These are phyloP conservation scores for Radiomyces spectabilis DNA, from an alignment of 192 early-diverging fungal species.

Conservation along the genomic window DNA sequence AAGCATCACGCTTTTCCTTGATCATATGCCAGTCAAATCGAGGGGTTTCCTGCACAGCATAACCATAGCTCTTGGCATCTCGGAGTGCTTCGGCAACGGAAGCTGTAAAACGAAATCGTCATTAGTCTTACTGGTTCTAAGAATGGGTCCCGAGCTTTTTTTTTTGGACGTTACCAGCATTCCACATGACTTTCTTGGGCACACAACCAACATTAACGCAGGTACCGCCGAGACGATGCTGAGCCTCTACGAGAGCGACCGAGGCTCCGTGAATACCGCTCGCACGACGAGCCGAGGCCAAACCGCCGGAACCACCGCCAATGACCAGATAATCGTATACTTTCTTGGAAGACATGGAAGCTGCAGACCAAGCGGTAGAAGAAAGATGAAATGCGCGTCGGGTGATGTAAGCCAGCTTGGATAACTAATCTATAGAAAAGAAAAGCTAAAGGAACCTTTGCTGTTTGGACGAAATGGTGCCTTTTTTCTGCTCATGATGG, in stretches of 20 bases:
- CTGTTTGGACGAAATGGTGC: too few species aligned
- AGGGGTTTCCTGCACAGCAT: slow-evolving; percentile 47
- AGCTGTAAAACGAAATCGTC: slow-evolving; percentile 31
- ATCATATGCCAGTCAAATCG: slow-evolving; percentile 74
- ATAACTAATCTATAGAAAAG: too few species aligned
- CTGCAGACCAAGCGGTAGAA: not conserved
- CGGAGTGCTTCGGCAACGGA: slow-evolving; percentile 79
- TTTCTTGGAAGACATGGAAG: slow-evolving; percentile 6
- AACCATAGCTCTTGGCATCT: slow-evolving; percentile 90
- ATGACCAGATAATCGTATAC: slow-evolving; percentile 92
- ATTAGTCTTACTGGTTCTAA: not conserved
- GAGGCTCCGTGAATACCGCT: slow-evolving; percentile 79
- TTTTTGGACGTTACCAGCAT: slow-evolving; percentile 53
- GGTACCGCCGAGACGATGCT: slow-evolving; percentile 72
- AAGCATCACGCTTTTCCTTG: slow-evolving; percentile 91
- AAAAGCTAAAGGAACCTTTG: too few species aligned
- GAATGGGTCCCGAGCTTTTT: slow-evolving; percentile 1
- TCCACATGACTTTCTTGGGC: slow-evolving; percentile 95
- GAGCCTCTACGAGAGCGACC: slow-evolving; percentile 82
- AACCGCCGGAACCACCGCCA: slow-evolving; percentile 87
- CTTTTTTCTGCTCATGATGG: too few species aligned
- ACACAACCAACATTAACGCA: slow-evolving; percentile 96
- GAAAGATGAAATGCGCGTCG: not conserved
- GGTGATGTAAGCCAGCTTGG: slow-evolving; percentile 1
- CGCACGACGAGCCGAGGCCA: slow-evolving; percentile 91